A percentile compares a stretch with the other conserved stretches of the same genome.
Conservation (phyloP, 768 basidiomycete species). For the Tylopilus intermedius region DNA sequence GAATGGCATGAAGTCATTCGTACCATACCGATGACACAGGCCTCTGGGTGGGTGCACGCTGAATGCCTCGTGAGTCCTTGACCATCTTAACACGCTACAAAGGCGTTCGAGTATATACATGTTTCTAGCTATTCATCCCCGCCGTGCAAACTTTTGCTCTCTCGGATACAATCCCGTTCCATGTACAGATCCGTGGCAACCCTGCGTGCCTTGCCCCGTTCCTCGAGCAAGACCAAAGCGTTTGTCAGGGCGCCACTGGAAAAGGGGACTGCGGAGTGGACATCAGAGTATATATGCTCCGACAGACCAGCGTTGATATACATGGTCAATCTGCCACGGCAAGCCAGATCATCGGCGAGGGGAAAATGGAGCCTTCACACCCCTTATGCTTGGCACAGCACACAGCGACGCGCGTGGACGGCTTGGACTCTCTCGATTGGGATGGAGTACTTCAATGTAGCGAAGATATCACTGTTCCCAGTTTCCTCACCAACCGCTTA, state of each 20-base stretch:
- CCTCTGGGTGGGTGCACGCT: slow-evolving; percentile 35
- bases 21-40: slow-evolving; percentile 36
- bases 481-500: slow-evolving; percentile 44
- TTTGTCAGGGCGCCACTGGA: not conserved
- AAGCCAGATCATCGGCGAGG: slow-evolving; percentile 42
- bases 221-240: slow-evolving; percentile 24
- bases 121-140: slow-evolving; percentile 54
- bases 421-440: slow-evolving; percentile 52
- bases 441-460: slow-evolving; percentile 46
- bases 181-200: slow-evolving; percentile 54
- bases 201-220: slow-evolving; percentile 44
- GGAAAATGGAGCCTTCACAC: slow-evolving; percentile 42
- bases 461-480: slow-evolving; percentile 37
- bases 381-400: slow-evolving; percentile 23
- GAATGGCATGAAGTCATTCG: slow-evolving; percentile 57
- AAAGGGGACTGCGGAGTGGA: slow-evolving; percentile 13
- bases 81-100: not conserved
- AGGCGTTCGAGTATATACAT: not conserved
- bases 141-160: slow-evolving; percentile 49
- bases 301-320: slow-evolving; percentile 42
- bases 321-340: slow-evolving; percentile 11
- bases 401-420: slow-evolving; percentile 15
- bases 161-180: slow-evolving; percentile 57
- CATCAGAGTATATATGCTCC: slow-evolving; percentile 49
- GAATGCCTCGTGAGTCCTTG: slow-evolving; percentile 46